Evolutionary conservation across 2,329 filamentous ascomycete genomes (phyloP).

Genomic region (Raffaelea albimanens): DNA sequence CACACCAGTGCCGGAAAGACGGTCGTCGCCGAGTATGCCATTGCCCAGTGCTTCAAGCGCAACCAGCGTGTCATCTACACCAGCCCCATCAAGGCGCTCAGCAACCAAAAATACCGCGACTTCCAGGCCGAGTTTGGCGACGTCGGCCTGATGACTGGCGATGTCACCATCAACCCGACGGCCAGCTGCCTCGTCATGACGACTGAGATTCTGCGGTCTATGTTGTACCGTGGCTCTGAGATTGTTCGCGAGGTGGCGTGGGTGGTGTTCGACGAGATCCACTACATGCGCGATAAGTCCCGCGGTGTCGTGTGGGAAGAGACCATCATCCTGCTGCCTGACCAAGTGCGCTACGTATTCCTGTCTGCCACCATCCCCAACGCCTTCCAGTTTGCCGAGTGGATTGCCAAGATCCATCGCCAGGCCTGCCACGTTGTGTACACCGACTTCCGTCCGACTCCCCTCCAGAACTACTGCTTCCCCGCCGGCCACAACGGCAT

Average conservation of each 20-base stretch:
- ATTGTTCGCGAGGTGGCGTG: constrained; percentile 99
- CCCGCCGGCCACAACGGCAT: constrained; percentile 88
- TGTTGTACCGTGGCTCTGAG: constrained; percentile 95
- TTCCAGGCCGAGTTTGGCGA: constrained; percentile 94
- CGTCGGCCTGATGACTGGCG: constrained; percentile 95
- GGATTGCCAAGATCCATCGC: constrained; percentile 96
- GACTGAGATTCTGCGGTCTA: constrained; percentile 96
- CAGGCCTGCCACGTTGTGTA: constrained; percentile 99
- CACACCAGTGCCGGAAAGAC: constrained; percentile 98
- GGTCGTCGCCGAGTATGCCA: constrained; percentile 95
- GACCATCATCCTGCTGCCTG: constrained; percentile 92
- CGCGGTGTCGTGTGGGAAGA: constrained; percentile 98
- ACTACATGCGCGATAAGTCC: constrained; percentile 92
- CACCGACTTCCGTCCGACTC: constrained; percentile 94
- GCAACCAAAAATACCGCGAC: constrained; percentile 97
- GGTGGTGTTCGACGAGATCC: constrained; percentile 98
- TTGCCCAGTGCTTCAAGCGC: constrained; percentile 92
- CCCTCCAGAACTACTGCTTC: constrained; percentile 96
- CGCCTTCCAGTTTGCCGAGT: constrained; percentile 97
- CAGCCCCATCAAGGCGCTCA: constrained; percentile 96
- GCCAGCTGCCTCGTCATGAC: constrained; percentile 98
- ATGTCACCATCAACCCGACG: constrained; percentile 98
- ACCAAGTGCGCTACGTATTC: constrained; percentile 98
- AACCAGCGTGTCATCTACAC: constrained; percentile 99
- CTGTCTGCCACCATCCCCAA: constrained; percentile 97